phyloP scores from a whole-genome alignment of 805 yeast species.

The Hanseniaspora lachancei region DNA sequence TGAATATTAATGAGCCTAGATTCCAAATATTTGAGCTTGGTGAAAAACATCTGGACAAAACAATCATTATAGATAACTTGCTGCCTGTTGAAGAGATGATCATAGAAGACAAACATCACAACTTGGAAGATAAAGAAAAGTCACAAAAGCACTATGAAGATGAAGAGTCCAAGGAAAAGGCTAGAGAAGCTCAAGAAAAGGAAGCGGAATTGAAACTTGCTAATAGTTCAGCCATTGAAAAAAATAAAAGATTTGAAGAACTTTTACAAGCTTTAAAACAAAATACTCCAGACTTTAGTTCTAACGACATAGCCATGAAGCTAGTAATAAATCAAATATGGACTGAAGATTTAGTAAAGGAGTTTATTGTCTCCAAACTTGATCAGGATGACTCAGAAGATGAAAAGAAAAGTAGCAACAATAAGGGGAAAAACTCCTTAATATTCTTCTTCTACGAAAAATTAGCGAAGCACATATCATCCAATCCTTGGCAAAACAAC shows the following conservation, averaged over 20 bases:
- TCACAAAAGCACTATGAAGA: constrained; percentile 26
- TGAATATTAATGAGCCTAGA: constrained; percentile 30
- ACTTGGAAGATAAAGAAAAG: constrained; percentile 22
- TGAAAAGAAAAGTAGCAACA: constrained; percentile 30
- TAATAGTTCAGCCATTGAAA: constrained; percentile 11
- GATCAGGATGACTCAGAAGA: not conserved
- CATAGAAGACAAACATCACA: constrained; percentile 6
- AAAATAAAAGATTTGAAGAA: constrained; percentile 8
- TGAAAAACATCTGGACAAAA: constrained; percentile 18
- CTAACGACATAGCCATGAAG: constrained; percentile 6
- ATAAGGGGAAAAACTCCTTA: constrained; percentile 2
- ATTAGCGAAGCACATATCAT: constrained; percentile 35
- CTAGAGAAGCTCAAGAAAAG: constrained; percentile 22
- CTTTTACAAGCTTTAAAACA: not conserved
- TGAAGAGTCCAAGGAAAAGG: constrained; percentile 20
- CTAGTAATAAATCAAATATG: constrained; percentile 15
- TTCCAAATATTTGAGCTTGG: constrained; percentile 23
- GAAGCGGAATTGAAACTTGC: constrained; percentile 16
- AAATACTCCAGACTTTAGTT: not conserved
- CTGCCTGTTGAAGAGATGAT: constrained; percentile 13
- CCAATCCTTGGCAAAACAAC: constrained; percentile 21
- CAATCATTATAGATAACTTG: constrained; percentile 21
- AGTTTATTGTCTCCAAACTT: constrained; percentile 24
- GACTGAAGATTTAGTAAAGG: constrained; percentile 22
- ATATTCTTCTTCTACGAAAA: constrained; percentile 31